These are phyloP conservation scores for Ceratobasidium sp. DNA, from an alignment of 1,284 basidiomycete species.

Conservation along the genomic window DNA sequence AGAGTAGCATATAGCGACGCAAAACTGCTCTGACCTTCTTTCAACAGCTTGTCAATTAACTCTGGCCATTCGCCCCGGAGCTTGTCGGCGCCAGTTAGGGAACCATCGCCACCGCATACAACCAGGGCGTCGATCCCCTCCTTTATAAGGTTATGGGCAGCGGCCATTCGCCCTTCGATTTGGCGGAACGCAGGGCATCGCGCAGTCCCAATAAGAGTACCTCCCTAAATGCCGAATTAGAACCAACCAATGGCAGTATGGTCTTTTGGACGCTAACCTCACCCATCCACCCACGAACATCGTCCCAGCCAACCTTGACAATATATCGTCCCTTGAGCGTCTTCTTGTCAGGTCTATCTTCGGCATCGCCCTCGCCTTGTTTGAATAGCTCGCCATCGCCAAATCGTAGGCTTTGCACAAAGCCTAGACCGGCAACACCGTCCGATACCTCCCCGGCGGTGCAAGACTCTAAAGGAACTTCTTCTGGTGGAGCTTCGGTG, in stretches of 20 bases:
- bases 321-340: conserved; percentile 93
- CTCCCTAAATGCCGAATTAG: conserved; percentile 71
- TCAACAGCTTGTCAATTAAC: conserved; percentile 77
- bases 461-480: conserved; percentile 46
- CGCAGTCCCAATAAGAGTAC: conserved; percentile 96
- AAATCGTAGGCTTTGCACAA: conserved; percentile 82
- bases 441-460: conserved; percentile 42
- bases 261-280: conserved; percentile 68
- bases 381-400: conserved; percentile 91
- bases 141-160: conserved; percentile 91
- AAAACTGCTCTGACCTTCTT: conserved; percentile 63
- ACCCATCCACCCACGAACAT: conserved; percentile 94
- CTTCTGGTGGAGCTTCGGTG: conserved; percentile 53
- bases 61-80: conserved; percentile 95
- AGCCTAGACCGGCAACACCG: conserved; percentile 52
- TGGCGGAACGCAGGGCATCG: conserved; percentile 91
- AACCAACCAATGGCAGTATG: not conserved
- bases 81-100: conserved; percentile 94
- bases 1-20: not conserved
- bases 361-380: conserved; percentile 88
- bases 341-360: conserved; percentile 66
- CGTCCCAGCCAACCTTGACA: conserved; percentile 97
- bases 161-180: conserved; percentile 85
- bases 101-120: conserved; percentile 97
- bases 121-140: conserved; percentile 97